These are phyloP conservation scores for Neospora caninum DNA, from an alignment of 169 alveolate genomes.

Conservation along the genomic window DNA sequence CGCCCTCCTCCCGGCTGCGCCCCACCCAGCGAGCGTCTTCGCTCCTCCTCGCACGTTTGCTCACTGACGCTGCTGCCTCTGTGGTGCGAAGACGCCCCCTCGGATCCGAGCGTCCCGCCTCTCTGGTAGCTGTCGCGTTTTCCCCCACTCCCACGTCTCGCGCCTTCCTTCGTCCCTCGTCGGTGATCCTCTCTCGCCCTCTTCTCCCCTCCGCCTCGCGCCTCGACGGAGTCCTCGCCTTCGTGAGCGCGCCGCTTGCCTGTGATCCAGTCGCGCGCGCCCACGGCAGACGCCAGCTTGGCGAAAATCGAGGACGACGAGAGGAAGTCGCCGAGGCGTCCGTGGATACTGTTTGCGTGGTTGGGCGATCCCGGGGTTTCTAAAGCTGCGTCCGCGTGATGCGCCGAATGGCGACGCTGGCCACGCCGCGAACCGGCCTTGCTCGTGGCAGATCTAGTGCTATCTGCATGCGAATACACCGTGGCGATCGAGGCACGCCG, in stretches of 20 bases:
- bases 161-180: neutral
- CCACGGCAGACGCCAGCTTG: neutral
- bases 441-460: neutral
- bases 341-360: neutral
- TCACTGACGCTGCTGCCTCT: neutral
- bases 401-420: no score
- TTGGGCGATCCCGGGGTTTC: no score
- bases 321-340: neutral
- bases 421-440: no score
- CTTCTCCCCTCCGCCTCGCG: neutral
- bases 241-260: neutral
- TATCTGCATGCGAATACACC: neutral
- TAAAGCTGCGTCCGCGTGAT: no score
- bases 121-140: neutral
- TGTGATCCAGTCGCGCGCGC: neutral
- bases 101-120: neutral
- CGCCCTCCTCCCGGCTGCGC: neutral
- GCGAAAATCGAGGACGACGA: neutral
- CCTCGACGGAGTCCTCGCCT: neutral
- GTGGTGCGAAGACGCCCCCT: neutral
- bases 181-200: neutral
- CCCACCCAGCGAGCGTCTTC: neutral
- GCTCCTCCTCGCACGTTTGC: neutral
- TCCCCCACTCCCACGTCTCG: neutral
- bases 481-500: neutral